A percentile compares a stretch with the other conserved stretches of the same genome.
Evolutionary conservation across 176 grass and related monocot genomes (phyloP).

Genomic region (Bromus sterilis): DNA sequence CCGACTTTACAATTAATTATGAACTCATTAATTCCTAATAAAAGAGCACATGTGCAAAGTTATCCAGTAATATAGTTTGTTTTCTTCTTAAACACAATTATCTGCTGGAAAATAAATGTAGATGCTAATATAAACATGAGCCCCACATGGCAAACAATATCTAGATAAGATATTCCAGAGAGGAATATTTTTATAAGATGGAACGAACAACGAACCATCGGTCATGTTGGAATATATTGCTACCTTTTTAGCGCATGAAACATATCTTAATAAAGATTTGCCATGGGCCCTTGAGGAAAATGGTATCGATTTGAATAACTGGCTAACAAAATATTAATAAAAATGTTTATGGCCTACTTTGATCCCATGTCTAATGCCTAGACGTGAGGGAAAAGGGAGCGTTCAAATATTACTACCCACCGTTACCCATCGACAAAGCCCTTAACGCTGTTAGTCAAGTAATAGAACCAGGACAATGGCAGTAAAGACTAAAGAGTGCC

Average conservation of each 20-base stretch:
- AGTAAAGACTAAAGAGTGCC: not conserved
- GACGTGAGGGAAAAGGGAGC: not conserved
- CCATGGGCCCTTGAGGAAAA: not conserved
- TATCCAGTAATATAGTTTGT: not conserved
- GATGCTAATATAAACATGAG: not conserved
- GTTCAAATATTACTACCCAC: not conserved
- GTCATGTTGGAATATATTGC: not conserved
- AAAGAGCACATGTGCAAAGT: not conserved
- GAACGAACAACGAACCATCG: not conserved
- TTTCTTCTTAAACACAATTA: not conserved
- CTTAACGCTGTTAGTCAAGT: no score
- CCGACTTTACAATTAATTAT: conserved; percentile 33
- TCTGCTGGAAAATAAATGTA: not conserved
- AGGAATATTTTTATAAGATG: not conserved
- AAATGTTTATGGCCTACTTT: not conserved
- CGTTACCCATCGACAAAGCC: not conserved
- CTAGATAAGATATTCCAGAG: not conserved
- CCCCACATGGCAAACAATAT: not conserved
- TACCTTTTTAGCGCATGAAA: not conserved
- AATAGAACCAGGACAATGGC: not conserved
- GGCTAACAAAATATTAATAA: not conserved
- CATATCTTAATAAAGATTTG: not conserved
- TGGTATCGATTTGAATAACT: not conserved
- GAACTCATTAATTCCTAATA: conserved; percentile 30
- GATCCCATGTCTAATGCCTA: not conserved